Evolutionary conservation across 2,329 filamentous ascomycete genomes (phyloP).

Genomic region (Didymella arachidicola): DNA sequence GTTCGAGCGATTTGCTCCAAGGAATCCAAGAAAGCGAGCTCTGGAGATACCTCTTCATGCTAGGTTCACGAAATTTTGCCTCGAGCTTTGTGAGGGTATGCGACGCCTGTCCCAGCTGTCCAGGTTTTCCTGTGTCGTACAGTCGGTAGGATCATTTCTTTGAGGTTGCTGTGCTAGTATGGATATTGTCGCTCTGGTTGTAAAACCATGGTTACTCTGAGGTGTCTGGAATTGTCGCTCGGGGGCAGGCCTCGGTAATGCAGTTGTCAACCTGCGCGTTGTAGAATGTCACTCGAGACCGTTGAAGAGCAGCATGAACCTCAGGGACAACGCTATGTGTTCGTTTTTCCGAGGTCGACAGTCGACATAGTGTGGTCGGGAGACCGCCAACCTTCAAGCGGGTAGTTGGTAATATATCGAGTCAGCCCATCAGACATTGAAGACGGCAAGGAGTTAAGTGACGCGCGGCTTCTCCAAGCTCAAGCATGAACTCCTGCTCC

Average conservation of each 20-base stretch:
- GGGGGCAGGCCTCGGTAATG: not conserved
- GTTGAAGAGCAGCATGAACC: too few relatives aligned
- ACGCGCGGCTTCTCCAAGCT: conserved; percentile 7
- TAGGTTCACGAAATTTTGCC: too few relatives aligned
- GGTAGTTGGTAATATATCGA: conserved; percentile 1
- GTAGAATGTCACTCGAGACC: not conserved
- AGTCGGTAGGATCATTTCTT: not conserved
- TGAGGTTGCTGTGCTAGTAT: not conserved
- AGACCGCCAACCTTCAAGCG: not conserved
- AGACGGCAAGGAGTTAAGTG: conserved; percentile 1
- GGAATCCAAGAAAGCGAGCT: not conserved
- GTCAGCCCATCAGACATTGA: not conserved
- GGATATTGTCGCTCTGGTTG: not conserved
- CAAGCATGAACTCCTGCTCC: not conserved
- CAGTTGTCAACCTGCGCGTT: not conserved
- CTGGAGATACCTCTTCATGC: not conserved
- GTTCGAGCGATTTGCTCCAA: not conserved
- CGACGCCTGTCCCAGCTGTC: not conserved
- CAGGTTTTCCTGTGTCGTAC: not conserved
- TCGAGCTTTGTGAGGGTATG: not conserved
- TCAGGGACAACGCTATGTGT: not conserved
- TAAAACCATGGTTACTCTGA: not conserved
- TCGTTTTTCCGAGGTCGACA: not conserved
- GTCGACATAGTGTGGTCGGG: not conserved
- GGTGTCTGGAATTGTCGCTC: not conserved